These are phyloP conservation scores for Brassica carinata DNA, from an alignment of 345 rosid genomes.

Conservation along the genomic window DNA sequence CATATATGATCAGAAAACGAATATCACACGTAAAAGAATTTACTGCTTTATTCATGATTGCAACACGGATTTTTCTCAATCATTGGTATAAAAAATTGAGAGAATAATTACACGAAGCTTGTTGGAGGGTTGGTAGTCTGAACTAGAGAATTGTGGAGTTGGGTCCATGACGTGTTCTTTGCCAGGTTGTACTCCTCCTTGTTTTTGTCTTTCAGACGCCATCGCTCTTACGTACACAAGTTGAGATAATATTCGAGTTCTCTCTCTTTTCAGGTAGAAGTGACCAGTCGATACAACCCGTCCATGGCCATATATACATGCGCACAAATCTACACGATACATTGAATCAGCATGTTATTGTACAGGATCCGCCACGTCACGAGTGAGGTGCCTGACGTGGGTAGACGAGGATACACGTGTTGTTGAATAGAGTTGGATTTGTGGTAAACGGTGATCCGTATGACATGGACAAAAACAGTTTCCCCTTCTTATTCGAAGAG, in stretches of 20 bases:
- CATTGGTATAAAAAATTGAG: not conserved
- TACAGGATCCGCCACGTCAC: not conserved
- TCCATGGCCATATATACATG: constrained; percentile 26
- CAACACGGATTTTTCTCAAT: not conserved
- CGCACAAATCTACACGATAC: not conserved
- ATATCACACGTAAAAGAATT: not conserved
- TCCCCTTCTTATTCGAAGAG: not conserved
- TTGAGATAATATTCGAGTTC: constrained; percentile 46
- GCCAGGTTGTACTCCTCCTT: constrained; percentile 67
- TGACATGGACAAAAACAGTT: constrained; percentile 1
- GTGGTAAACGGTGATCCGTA: constrained; percentile 28
- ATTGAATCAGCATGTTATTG: constrained; percentile 4
- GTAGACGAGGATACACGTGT: constrained; percentile 28
- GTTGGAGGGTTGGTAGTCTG: constrained; percentile 70
- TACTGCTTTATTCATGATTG: not conserved
- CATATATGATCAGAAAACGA: not conserved
- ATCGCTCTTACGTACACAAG: constrained; percentile 46
- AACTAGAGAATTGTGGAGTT: constrained; percentile 50
- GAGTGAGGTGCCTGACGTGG: not conserved
- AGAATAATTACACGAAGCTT: constrained; percentile 56
- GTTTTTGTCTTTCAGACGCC: constrained; percentile 43
- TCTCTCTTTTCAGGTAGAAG: constrained; percentile 15
- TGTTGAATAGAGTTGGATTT: constrained; percentile 1
- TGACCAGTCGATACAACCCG: constrained; percentile 19
- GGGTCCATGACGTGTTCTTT: constrained; percentile 73